phyloP scores from a whole-genome alignment of 2,329 filamentous ascomycete genomes.

The Aphanoascus verrucosus region DNA sequence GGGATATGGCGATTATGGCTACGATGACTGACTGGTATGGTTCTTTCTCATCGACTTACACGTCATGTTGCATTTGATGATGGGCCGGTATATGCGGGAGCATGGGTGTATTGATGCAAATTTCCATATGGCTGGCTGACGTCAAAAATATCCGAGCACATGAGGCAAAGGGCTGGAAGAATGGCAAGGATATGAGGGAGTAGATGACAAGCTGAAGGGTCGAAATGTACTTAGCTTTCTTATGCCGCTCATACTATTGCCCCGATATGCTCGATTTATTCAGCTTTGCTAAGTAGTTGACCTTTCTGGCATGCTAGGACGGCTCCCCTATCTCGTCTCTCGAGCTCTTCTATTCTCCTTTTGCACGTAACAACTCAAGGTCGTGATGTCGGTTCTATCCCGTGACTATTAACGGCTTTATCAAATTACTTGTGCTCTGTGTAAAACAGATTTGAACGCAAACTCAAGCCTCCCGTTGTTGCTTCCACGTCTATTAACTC shows the following conservation, averaged over 20 bases:
- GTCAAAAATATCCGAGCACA: background rate
- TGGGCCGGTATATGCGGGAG: background rate
- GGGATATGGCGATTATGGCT: background rate
- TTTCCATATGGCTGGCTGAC: background rate
- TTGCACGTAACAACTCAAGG: too few relatives aligned
- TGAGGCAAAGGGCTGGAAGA: background rate
- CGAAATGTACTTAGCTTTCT: constrained; percentile 5
- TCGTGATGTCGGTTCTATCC: too few relatives aligned
- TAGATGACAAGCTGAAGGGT: background rate
- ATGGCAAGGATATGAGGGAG: background rate
- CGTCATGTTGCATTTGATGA: background rate
- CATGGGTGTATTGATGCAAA: background rate
- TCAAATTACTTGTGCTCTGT: too few relatives aligned
- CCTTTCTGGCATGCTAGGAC: too few relatives aligned
- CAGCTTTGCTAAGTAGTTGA: background rate
- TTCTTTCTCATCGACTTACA: background rate
- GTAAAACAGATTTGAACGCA: too few relatives aligned
- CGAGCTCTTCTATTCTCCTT: too few relatives aligned
- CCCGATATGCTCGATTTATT: background rate
- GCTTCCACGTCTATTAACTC: too few relatives aligned
- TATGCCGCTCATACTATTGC: background rate
- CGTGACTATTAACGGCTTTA: too few relatives aligned
- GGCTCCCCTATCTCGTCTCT: too few relatives aligned
- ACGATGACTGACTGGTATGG: background rate
- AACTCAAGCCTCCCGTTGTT: too few relatives aligned